Base-by-base conservation (phyloP, 2,329 filamentous ascomycete species). In the Emmonsiellopsis sp. region DNA sequence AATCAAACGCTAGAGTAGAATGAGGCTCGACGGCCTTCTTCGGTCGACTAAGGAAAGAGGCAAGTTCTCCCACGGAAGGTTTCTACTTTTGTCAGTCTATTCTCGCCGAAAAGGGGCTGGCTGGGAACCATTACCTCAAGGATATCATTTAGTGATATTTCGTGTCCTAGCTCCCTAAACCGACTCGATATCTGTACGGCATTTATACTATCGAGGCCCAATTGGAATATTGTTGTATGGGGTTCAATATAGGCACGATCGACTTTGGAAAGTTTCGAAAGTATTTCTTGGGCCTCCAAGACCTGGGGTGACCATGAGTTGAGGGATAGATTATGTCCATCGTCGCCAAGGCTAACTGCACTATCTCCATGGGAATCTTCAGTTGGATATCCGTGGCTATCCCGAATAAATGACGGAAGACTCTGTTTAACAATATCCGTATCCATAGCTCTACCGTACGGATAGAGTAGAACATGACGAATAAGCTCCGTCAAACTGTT, bases 191-290 rank as follows among this genome's bases (percentile, higher is more conserved):
- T 75, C 62, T 95, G 90, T 13, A 82, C 77, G 0, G 89, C 87
- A 56, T 86, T 91, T 62, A 97, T 93, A 65, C 91, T 96, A 68
- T 96, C 91, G 3, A 96, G 73, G 0, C 92, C 92, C n/a, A 95
- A 79, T 54, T 86, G 83, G 61, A 92, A 95, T 48, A 97, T 88
- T 0, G 87, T 89, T 0, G 83, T 88, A 8, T 78, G 65, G 10
- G 75, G 76, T 3, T 65, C 62, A 46, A 95, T 84, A 0, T 70
- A 71, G 0, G 74, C 61, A 2, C 65, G 53, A 0, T 78, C 65
- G 4, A 78, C 68, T 1, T 74, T 71, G 0, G 86, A 83, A 27
- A 93, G 74, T 6, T 70, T 70, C 0, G 81, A 76, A 14, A 91
- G 67, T 0, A 82, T 72, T 0, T 74, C 62, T 4, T 83, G 78